Evolutionary conservation across 208 protist species (phyloP).

Genomic region (Crithidia bombi): DNA sequence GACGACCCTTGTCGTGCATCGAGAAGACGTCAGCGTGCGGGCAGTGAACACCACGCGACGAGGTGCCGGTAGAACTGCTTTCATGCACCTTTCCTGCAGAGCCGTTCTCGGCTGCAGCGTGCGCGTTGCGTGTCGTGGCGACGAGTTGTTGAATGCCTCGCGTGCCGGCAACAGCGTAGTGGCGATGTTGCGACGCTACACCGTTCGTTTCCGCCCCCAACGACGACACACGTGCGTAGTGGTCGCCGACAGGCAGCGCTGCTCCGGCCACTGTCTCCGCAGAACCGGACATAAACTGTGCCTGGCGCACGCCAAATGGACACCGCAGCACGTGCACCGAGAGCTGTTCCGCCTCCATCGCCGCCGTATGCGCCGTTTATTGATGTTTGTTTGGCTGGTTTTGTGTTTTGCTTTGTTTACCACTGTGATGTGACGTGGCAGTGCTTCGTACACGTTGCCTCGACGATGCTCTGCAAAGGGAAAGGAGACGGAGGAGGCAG

Average conservation of each 20-base stretch:
- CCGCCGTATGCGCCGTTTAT: not conserved
- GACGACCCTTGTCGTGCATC: constrained; percentile 61
- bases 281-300: constrained; percentile 40
- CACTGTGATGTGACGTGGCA: not conserved
- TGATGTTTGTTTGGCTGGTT: constrained; percentile 11
- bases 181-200: not conserved
- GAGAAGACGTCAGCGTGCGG: constrained; percentile 41
- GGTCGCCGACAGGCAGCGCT: not conserved
- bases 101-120: not conserved
- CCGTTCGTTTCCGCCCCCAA: not conserved
- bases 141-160: constrained; percentile 34
- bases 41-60: not conserved
- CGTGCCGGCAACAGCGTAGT: constrained; percentile 23
- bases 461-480: too few relatives aligned
- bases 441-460: too few relatives aligned
- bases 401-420: not conserved
- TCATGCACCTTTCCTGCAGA: not conserved
- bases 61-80: not conserved
- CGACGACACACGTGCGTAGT: constrained; percentile 23
- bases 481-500: too few relatives aligned
- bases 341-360: constrained; percentile 1
- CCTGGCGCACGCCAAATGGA: constrained; percentile 70
- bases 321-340: constrained; percentile 57
- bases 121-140: constrained; percentile 15
- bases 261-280: not conserved